Evolutionary conservation across 177 flowering plant species (phyloP).

Genomic region (Vitis hybrid): DNA sequence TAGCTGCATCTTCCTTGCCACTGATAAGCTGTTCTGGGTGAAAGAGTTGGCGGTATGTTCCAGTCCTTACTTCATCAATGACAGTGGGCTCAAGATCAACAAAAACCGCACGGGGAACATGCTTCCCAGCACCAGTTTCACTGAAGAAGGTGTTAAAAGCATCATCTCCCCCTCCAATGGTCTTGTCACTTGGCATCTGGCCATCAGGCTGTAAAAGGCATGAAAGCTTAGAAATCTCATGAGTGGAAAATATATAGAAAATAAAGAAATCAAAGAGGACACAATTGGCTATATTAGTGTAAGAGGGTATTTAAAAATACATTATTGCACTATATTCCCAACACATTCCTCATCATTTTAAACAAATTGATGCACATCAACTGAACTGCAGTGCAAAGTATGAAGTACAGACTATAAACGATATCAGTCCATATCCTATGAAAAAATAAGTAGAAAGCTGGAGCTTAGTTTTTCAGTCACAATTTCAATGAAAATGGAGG

Average conservation of each 20-base stretch:
- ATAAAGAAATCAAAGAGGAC: background rate
- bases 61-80: slow-evolving; percentile 74
- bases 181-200: slow-evolving; percentile 72
- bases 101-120: slow-evolving; percentile 69
- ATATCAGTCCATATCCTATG: too few species aligned
- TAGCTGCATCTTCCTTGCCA: slow-evolving; percentile 78
- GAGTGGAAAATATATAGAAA: background rate
- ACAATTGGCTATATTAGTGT: too few species aligned
- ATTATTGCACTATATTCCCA: too few species aligned
- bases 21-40: slow-evolving; percentile 75
- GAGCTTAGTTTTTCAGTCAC: too few species aligned
- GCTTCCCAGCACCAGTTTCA: slow-evolving; percentile 74
- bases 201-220: slow-evolving; percentile 61
- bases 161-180: slow-evolving; percentile 72
- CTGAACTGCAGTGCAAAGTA: too few species aligned
- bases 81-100: slow-evolving; percentile 77
- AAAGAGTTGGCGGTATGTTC: slow-evolving; percentile 67
- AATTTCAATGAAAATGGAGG: too few species aligned
- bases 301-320: too few species aligned
- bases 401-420: too few species aligned
- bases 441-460: too few species aligned
- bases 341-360: too few species aligned
- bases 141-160: slow-evolving; percentile 74
- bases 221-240: background rate
- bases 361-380: too few species aligned